These are phyloP conservation scores for Tulasnella sp. DNA, from an alignment of 768 basidiomycete genomes.

Conservation along the genomic window DNA sequence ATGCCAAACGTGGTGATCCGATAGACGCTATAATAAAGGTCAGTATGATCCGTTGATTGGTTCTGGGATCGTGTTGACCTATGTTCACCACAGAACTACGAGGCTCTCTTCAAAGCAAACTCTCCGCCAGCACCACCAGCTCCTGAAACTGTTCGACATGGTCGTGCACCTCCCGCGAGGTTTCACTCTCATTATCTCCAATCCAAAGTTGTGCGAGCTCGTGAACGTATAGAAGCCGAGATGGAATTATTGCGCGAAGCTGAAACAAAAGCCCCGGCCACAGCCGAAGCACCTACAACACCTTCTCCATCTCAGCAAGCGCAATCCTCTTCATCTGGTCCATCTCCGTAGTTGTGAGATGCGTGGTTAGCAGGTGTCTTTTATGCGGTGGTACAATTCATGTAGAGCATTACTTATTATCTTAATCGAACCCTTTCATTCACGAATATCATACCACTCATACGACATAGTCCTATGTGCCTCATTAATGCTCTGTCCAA, in stretches of 20 bases:
- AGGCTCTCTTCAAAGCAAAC: conserved; percentile 86
- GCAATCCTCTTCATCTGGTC: no score
- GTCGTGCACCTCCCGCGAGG: neutral
- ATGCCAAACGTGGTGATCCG: conserved; percentile 60
- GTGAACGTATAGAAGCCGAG: conserved; percentile 93
- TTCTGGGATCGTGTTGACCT: neutral
- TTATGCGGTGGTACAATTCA: no score
- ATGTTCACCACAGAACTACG: conserved; percentile 54
- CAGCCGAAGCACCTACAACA: no score
- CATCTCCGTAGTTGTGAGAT: no score
- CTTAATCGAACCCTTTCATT: no score
- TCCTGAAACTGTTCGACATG: conserved; percentile 27
- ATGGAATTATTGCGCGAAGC: conserved; percentile 23
- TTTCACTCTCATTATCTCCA: conserved; percentile 82
- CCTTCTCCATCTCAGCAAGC: no score
- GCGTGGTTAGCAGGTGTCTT: no score
- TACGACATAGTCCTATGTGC: no score
- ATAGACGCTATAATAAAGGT: conserved; percentile 66
- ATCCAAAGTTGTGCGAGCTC: conserved; percentile 90
- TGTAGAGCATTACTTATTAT: no score
- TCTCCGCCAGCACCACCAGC: conserved; percentile 43
- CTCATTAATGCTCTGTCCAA: no score
- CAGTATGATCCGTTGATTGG: conserved; percentile 18
- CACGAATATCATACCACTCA: no score
- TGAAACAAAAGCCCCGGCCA: no score